Percentiles rank a stretch among this genome's conserved stretches.
These are phyloP conservation scores for Fomitopsis palustris DNA, from an alignment of 1,284 basidiomycete genomes.

Conservation along the genomic window DNA sequence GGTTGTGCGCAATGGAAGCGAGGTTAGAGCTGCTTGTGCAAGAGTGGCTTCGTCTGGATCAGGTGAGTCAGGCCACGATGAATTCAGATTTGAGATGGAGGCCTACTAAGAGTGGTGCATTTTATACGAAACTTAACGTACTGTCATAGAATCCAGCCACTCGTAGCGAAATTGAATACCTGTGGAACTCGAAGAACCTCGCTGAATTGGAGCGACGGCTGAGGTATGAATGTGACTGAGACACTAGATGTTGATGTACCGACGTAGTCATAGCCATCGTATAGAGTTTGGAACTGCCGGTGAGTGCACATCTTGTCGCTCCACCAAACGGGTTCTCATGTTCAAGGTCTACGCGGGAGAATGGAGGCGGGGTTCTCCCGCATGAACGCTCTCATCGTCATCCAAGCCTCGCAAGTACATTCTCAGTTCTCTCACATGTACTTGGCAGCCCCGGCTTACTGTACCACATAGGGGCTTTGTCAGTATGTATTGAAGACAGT, in stretches of 20 bases:
- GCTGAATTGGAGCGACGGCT: slow-evolving; percentile 27
- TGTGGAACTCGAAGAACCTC: slow-evolving; percentile 17
- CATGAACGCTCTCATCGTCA: slow-evolving; percentile 84
- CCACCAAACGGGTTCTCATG: neutral
- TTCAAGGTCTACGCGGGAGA: slow-evolving; percentile 65
- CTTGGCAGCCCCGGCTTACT: neutral
- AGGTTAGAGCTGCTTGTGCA: slow-evolving; percentile 2
- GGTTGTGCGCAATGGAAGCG: neutral
- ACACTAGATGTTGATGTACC: neutral
- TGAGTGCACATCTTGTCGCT: slow-evolving; percentile 26
- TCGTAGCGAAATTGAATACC: slow-evolving; percentile 22
- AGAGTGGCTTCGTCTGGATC: slow-evolving; percentile 7
- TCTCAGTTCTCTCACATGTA: neutral
- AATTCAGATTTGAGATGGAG: neutral
- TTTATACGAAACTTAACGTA: neutral
- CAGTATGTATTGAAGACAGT: slow-evolving; percentile 62
- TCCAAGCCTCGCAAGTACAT: slow-evolving; percentile 75
- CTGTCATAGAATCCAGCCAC: slow-evolving; percentile 25
- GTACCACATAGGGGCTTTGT: slow-evolving; percentile 58
- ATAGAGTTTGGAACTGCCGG: slow-evolving; percentile 88
- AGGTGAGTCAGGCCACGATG: neutral
- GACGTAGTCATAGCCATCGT: slow-evolving; percentile 43
- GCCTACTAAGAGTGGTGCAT: neutral
- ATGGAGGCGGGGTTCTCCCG: slow-evolving; percentile 86
- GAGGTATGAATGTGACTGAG: slow-evolving; percentile 15